Base-by-base conservation (phyloP, 2,329 filamentous ascomycete species). In the Aspergillus caelatus region DNA sequence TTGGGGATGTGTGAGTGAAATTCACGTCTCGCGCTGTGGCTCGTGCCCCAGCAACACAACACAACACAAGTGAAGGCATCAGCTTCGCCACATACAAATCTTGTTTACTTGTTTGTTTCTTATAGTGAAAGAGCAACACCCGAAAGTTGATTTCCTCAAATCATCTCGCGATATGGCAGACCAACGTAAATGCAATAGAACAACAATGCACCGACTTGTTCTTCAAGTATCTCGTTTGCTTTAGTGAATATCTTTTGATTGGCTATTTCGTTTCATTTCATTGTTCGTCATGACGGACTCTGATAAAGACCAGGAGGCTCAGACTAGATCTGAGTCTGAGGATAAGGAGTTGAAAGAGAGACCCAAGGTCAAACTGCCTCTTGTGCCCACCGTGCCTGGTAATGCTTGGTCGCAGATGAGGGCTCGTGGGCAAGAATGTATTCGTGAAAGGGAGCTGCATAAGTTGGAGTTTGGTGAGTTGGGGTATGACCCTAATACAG, bases 401-500 rank as follows among this genome's bases (percentile, higher is more conserved):
- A 75, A 76, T 52, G 72, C 73, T 1, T 75, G 71, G 65, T 68
- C 72, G 9, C 58, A 68, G 43, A 68, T 71, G 63, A 69, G 68
- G 52, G 68, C 67, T 19, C 61, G 53, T 2, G 68, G 66, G 46
- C 62, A 55, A 32, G 60, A 67, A 50, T 60, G 46, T 23, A 50
- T 63, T 57, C 45, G 58, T 48, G 57, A 64, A 41, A 19, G 41
- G 23, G 61, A 10, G 28, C 54, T 43, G 21, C 21, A 34, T 30
- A n/a, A 23, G 50, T 11, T 59, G 19, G 52, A 50, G 45, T 48
- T 48, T 23, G 46, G 46, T 8, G 57, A 59, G 12, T 36, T 36
- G 8, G 50, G 58, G 21, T 23, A 30, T 39, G 36, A 14, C 16
- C 23, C 36, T 57, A 30, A 43, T 45, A 54, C 12, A 4, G 19